phyloP scores from a whole-genome alignment of 2,329 filamentous ascomycete genomes.

The Diplocarpon mali region DNA sequence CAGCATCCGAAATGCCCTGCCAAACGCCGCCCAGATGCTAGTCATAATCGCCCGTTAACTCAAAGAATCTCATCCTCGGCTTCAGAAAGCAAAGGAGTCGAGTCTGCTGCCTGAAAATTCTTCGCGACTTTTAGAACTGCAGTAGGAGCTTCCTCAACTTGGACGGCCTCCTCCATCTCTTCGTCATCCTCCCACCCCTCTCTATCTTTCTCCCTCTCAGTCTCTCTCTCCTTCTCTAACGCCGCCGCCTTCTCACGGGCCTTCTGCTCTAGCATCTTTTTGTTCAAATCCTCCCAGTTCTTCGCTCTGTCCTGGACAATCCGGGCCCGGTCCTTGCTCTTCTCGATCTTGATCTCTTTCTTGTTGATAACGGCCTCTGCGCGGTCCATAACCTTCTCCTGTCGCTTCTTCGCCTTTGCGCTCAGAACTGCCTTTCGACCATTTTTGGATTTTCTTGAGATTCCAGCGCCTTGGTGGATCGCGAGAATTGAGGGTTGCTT shows the following conservation, averaged over 20 bases:
- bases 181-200: slow-evolving; percentile 7
- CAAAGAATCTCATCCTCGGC: slow-evolving; percentile 23
- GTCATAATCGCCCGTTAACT: slow-evolving; percentile 1
- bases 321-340: slow-evolving; percentile 40
- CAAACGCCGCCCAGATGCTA: slow-evolving; percentile 18
- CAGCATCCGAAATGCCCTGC: slow-evolving; percentile 2
- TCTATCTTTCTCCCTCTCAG: slow-evolving; percentile 13
- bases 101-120: slow-evolving; percentile 2
- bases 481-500: slow-evolving; percentile 56
- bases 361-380: slow-evolving; percentile 50
- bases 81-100: slow-evolving; percentile 1
- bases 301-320: slow-evolving; percentile 39
- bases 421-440: slow-evolving; percentile 44
- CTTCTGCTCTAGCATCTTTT: slow-evolving; percentile 25
- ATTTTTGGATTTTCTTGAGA: slow-evolving; percentile 54
- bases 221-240: slow-evolving; percentile 18
- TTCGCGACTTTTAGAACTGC: slow-evolving; percentile 5
- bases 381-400: slow-evolving; percentile 46
- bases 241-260: slow-evolving; percentile 17
- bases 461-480: slow-evolving; percentile 54
- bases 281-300: slow-evolving; percentile 49
- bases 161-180: slow-evolving; percentile 10
- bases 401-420: slow-evolving; percentile 41
- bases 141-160: slow-evolving; percentile 8
- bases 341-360: slow-evolving; percentile 43